Base-by-base conservation (phyloP, 2,329 filamentous ascomycete species). In the Exophiala sp. region DNA sequence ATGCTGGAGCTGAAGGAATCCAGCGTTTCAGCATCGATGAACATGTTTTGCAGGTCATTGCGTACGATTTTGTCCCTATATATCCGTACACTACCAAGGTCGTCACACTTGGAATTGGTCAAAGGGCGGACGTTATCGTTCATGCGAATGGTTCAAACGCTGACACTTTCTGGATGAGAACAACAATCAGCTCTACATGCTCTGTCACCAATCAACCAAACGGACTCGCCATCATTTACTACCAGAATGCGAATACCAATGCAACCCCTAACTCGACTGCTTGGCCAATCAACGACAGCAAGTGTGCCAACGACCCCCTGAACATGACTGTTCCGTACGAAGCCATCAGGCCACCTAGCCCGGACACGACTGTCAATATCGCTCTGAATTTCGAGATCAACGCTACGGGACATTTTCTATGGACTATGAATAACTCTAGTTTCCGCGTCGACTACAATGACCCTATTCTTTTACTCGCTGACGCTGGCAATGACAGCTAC, bases 1-100 rank as follows among this genome's bases (percentile, higher is more conserved):
- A 77, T 62, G 64, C 67, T 3, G 66, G 66, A 36, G 62, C 65
- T 14, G 66, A 67, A 52, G 68, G 58, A 6, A 59, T 65, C 40
- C 66, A 61, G 52, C 68, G 64, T 45, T 72, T 73, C 66, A 71
- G 65, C 33, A 76, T 85, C 72, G 63, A 85, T 78, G 77, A 74
- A 1, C 84, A 87, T 67, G 78, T 69, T n/a, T 72, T 87, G 69
- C 84, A 76, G 0, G 80, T 87, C 51, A 82, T 87, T 47, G 76
- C 83, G 14, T 80, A 81, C 61, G 84, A 87, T 65, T 85, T 84
- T 53, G 80, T 85, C 3, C 72, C 78, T 1, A 71, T 86, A 18
- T 14, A 43, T 59, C 84, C 86, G 0, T 88, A 86, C 66, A 74
- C 78, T 3, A 84, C 83, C 0, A 72, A 79, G 2, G 77, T 83